Conservation (phyloP, 139 green algal genomes). For the Bryopsis sp. region DNA sequence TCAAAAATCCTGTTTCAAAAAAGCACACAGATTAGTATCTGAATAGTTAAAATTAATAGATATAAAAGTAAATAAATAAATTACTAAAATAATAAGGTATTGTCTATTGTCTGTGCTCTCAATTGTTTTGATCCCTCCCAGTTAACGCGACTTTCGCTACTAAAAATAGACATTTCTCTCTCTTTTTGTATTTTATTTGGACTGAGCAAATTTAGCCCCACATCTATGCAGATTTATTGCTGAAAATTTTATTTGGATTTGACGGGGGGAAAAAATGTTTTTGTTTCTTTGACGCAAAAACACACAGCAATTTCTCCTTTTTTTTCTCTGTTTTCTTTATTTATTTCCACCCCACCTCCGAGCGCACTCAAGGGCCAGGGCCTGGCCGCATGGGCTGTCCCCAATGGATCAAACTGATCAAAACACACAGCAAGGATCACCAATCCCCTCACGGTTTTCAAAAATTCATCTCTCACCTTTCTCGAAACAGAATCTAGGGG, state of each 20-base stretch:
- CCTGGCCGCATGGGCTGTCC: background rate
- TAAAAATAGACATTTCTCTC: too few species aligned
- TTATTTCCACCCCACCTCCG: background rate
- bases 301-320: background rate
- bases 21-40: background rate
- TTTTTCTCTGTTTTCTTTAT: too few species aligned
- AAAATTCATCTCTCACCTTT: too few species aligned
- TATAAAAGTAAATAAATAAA: too few species aligned
- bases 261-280: background rate
- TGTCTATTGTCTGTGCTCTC: too few species aligned
- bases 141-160: too few species aligned
- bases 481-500: too few species aligned
- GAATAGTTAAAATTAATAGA: background rate
- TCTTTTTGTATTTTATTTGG: too few species aligned
- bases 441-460: too few species aligned
- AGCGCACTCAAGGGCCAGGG: background rate
- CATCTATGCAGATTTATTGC: background rate
- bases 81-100: too few species aligned
- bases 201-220: background rate
- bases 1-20: background rate
- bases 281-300: background rate
- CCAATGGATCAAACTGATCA: constrained; percentile 3
- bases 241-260: background rate
- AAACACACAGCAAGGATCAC: too few species aligned
- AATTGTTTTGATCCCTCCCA: too few species aligned